Base-by-base conservation (phyloP, 2,329 filamentous ascomycete species). In the Zymoseptoria pseudotritici region DNA sequence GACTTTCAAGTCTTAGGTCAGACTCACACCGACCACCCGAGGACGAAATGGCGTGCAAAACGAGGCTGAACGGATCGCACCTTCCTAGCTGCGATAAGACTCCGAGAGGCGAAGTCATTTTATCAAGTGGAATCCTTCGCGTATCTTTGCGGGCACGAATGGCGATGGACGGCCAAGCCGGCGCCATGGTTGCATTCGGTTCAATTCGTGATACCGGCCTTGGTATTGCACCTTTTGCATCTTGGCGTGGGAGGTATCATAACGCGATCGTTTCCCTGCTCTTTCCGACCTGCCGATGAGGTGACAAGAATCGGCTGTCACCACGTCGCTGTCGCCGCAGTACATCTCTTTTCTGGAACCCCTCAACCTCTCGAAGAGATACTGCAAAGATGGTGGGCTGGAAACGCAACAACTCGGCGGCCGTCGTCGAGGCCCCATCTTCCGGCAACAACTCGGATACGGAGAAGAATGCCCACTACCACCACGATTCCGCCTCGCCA, bases 401-500 rank as follows among this genome's bases (percentile, higher is more conserved):
- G 57, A 58, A 59, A 22, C 53, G 57, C 19, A 58, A 56, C 13
- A 36, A 54, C 11, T 61, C 63, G 24, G 55, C 58, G 21, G 20
- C 54, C n/a, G 54, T 53, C 19, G 59, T 54, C 54, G 29, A 59
- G 21, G 54, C 50, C 46, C 46, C 61, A 24, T 31, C 26, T 29
- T 50, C 29, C 50, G 26, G 31, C 20, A 46, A 53, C 20, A 61
- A 61, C 51, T 57, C 42, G 50, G 59, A 65, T 56, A 67, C 67
- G 51, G 50, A 53, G 31, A 53, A 53, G 22, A 24, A 29, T 29
- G 22, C 20, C 57, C 63, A 17, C 36, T 46, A 46, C 36, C 36
- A 46, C 36, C 11, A 46, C n/a, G 36, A n/a, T 46, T n/a, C 36
- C 36, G 36, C 36, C 36, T 46, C 36, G 36, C 36, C 36, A 17